A percentile compares a stretch with the other conserved stretches of the same genome.
These are phyloP conservation scores for Rhizopus stolonifer DNA, from an alignment of 371 early-diverging fungal species.

Conservation along the genomic window DNA sequence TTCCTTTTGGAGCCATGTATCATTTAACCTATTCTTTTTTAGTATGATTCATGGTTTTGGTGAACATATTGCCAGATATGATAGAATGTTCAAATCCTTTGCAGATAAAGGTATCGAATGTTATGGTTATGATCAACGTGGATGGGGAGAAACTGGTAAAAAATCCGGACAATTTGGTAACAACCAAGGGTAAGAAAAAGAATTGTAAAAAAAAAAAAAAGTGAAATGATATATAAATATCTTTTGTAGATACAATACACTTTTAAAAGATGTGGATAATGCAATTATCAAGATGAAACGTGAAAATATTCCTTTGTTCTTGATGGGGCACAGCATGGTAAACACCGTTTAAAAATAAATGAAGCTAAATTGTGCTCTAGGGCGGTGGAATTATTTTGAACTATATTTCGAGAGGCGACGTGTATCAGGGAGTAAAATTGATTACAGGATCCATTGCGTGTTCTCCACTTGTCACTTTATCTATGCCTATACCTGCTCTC, in stretches of 20 bases:
- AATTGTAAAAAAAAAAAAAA: neutral
- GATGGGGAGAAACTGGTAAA: conserved; percentile 62
- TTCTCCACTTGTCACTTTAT: conserved; percentile 35
- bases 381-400: conserved; percentile 60
- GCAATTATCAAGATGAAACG: conserved; percentile 43
- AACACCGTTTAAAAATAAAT: neutral
- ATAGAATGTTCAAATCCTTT: conserved; percentile 54
- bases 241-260: conserved; percentile 30
- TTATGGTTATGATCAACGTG: conserved; percentile 65
- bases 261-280: conserved; percentile 55
- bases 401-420: conserved; percentile 45
- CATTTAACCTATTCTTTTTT: neutral
- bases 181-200: conserved; percentile 49
- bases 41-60: conserved; percentile 71
- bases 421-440: conserved; percentile 31
- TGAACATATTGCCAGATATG: conserved; percentile 64
- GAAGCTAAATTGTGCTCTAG: conserved; percentile 19
- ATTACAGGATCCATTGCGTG: conserved; percentile 55
- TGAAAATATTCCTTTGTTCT: conserved; percentile 49
- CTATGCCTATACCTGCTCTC: conserved; percentile 34
- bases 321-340: conserved; percentile 72
- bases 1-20: conserved; percentile 16
- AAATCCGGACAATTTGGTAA: conserved; percentile 51
- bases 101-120: conserved; percentile 55
- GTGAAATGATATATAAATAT: too few species aligned